phyloP scores from a whole-genome alignment of 2,329 filamentous ascomycete species.

The Colletotrichum musae region DNA sequence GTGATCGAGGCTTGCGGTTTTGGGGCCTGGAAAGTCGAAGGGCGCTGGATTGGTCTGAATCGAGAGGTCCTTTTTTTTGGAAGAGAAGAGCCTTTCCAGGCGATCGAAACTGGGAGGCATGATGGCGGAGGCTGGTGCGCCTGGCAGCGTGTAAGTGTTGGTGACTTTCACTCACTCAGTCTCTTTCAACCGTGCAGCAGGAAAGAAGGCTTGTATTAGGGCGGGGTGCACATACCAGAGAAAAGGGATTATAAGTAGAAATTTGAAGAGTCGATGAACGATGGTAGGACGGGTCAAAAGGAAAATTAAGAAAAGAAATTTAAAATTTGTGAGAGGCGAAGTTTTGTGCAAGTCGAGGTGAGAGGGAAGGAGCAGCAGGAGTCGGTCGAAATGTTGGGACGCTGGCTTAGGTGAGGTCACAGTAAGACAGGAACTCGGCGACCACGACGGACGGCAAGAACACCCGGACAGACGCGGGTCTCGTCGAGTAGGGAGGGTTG shows the following conservation, averaged over 20 bases:
- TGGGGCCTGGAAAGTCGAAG: slow-evolving; percentile 21
- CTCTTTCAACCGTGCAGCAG: background rate
- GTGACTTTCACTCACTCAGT: slow-evolving; percentile 16
- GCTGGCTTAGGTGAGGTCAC: slow-evolving; percentile 26
- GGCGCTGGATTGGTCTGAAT: slow-evolving; percentile 9
- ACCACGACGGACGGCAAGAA: slow-evolving; percentile 32
- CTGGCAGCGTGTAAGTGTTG: slow-evolving; percentile 12
- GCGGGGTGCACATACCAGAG: slow-evolving; percentile 20
- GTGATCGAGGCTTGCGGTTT: slow-evolving; percentile 49
- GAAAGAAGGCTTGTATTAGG: background rate
- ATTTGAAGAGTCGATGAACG: background rate
- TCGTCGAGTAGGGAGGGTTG: slow-evolving; percentile 12
- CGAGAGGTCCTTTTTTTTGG: slow-evolving; percentile 53
- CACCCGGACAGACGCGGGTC: slow-evolving; percentile 23
- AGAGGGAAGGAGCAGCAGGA: slow-evolving; percentile 15
- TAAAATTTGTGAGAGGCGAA: background rate
- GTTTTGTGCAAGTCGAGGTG: slow-evolving; percentile 17
- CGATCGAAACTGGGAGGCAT: slow-evolving; percentile 41
- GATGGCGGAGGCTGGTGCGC: background rate
- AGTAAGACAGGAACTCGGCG: slow-evolving; percentile 29
- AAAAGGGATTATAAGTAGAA: slow-evolving; percentile 6
- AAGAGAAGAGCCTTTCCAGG: slow-evolving; percentile 68
- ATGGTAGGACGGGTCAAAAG: slow-evolving; percentile 4
- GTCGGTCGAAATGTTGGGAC: slow-evolving; percentile 19
- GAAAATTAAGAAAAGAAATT: slow-evolving; percentile 2